Evolutionary conservation across 2,329 filamentous ascomycete species (phyloP), one percentile per base, ranked within the genome.

Genomic region (Ophiostoma australiae): DNA sequence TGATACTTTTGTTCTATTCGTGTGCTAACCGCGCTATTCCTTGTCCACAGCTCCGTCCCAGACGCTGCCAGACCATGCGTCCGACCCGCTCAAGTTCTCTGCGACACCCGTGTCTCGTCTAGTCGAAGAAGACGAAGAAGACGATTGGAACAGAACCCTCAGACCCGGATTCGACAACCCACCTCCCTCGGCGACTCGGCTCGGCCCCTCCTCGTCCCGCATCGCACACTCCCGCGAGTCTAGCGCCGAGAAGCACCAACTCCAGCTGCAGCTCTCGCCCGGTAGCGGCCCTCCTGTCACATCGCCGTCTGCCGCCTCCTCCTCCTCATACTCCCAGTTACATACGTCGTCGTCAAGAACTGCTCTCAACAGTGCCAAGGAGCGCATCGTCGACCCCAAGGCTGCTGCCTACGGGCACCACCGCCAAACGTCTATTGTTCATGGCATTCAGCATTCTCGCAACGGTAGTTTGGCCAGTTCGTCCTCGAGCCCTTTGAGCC

Each of bases 381-480:
- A 87, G 75, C 83, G 85, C 74, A 77, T 82, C n/a, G 80, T 84
- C 72, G 87, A 89, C 75, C 83, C 82, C 67, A 89, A 88, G 77
- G 80, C 80, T 63, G 81, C 81, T 44, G 77, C 83, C 33, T 89
- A 98, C 84, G 92, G 92, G 72, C 94, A 99, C 80, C 93, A 98
- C 81, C 90, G 95, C 70, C 93, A 99, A 82, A 97, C 94, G 0
- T 98, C 94, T 68, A 97, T 98, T 76, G 94, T 98, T 71, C 92
- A 98, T 87, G 94, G 95, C 77, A 90, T 97, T 75, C 94, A 97
- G 79, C 95, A 99, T 87, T 87, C 87, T 76, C 85, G 94, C 81
- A 97, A 96, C 85, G 91, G 93, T 76, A 97, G 94, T 81, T 88
- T 91, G 77, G 88, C 89, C 74, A 93, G 92, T 78, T 88, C 91